Percentiles rank a stretch among this genome's conserved stretches.
phyloP scores from a whole-genome alignment of 495 filamentous ascomycete species.

The Hypoxylon lienhwacheense region DNA sequence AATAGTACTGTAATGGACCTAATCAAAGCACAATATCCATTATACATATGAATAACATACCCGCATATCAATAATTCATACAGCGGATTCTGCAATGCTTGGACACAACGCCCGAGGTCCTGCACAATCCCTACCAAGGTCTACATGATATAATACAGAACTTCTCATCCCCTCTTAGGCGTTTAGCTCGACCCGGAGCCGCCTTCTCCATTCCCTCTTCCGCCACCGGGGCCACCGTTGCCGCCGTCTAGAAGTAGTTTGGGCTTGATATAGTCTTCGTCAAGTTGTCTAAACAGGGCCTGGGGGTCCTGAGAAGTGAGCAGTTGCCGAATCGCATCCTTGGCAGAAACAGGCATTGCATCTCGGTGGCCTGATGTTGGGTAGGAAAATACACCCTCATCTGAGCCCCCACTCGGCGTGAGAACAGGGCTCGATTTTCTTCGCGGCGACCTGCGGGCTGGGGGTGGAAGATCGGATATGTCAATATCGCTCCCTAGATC shows the following conservation, averaged over 20 bases:
- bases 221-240: constrained; percentile 21
- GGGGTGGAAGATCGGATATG: constrained; percentile 62
- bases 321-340: constrained; percentile 67
- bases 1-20: too few relatives aligned
- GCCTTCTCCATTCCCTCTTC: constrained; percentile 30
- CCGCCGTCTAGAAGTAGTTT: constrained; percentile 76
- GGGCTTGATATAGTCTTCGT: constrained; percentile 97
- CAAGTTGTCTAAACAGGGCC: constrained; percentile 87
- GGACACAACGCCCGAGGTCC: constrained; percentile 13
- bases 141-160: constrained; percentile 15
- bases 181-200: constrained; percentile 25
- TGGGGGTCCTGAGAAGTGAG: constrained; percentile 81
- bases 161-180: background rate
- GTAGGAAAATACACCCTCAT: constrained; percentile 41
- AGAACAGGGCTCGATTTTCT: constrained; percentile 61
- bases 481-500: constrained; percentile 66
- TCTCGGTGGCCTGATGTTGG: constrained; percentile 40
- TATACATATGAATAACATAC: too few relatives aligned
- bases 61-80: constrained; percentile 8
- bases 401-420: constrained; percentile 35
- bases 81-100: background rate
- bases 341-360: constrained; percentile 61
- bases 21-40: too few relatives aligned
- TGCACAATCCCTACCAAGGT: constrained; percentile 12
- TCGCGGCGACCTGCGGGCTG: constrained; percentile 45